phyloP scores from a whole-genome alignment of 805 yeast genomes.

The Cyberlindnera maritima region DNA sequence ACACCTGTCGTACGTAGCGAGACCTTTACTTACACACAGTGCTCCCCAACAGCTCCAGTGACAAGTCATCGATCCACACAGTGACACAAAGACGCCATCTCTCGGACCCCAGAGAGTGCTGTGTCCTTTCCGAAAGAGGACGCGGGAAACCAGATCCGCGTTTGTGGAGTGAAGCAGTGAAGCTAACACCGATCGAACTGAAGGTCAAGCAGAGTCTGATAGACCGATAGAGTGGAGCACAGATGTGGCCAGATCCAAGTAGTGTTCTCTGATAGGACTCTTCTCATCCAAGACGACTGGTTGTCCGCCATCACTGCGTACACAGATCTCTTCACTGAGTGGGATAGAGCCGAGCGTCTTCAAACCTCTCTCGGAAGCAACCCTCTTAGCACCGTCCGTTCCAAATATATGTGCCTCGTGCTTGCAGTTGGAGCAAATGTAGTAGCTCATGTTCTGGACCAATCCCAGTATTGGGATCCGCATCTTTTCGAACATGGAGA shows the following conservation, averaged over 20 bases:
- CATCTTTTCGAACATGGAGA: slow-evolving; percentile 72
- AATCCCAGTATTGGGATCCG: slow-evolving; percentile 70
- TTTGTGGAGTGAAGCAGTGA: neutral
- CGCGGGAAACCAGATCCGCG: slow-evolving; percentile 7
- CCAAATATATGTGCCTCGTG: slow-evolving; percentile 79
- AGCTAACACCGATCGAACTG: neutral
- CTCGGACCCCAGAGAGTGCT: neutral
- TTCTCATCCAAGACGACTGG: slow-evolving; percentile 54
- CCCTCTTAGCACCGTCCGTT: slow-evolving; percentile 47
- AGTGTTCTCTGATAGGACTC: slow-evolving; percentile 40
- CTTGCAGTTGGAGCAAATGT: slow-evolving; percentile 69
- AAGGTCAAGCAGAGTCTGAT: neutral
- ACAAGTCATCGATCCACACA: neutral
- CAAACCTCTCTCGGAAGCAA: slow-evolving; percentile 46
- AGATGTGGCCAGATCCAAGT: slow-evolving; percentile 45
- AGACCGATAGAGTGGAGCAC: slow-evolving; percentile 22
- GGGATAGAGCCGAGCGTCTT: slow-evolving; percentile 67
- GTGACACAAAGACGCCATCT: slow-evolving; percentile 5
- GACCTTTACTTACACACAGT: too few species aligned
- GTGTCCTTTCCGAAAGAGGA: too few species aligned
- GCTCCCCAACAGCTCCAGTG: too few species aligned
- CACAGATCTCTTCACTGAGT: slow-evolving; percentile 55
- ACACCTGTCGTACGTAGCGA: too few species aligned
- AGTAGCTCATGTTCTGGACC: slow-evolving; percentile 82
- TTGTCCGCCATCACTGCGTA: slow-evolving; percentile 58